These are phyloP conservation scores for Microglena sp. DNA, from an alignment of 139 green algal genomes.

Conservation along the genomic window DNA sequence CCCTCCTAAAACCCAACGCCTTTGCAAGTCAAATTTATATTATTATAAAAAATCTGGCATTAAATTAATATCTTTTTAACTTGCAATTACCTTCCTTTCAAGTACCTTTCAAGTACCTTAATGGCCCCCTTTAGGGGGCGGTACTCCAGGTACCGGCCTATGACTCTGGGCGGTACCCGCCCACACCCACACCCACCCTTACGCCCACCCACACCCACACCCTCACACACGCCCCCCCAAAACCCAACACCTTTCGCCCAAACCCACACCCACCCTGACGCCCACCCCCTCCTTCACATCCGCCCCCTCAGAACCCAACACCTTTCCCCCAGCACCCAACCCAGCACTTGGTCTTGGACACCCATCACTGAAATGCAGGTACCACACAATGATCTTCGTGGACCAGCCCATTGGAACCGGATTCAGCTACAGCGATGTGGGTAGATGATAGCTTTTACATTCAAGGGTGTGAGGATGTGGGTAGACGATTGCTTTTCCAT, in stretches of 20 bases:
- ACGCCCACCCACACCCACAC: slow-evolving; percentile 1
- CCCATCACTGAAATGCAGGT: not conserved
- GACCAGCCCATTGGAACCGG: slow-evolving; percentile 91
- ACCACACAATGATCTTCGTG: slow-evolving; percentile 66
- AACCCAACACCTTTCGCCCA: not conserved
- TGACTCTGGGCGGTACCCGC: no score
- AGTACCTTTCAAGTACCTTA: no score
- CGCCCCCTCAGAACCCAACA: not conserved
- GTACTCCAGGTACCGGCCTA: no score
- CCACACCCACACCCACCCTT: not conserved
- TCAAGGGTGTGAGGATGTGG: not conserved
- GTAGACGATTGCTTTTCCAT: not conserved
- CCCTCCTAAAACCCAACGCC: no score
- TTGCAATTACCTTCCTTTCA: no score
- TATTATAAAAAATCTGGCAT: no score
- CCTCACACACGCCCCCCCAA: not conserved
- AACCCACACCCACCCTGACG: not conserved
- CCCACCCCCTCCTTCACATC: slow-evolving; percentile 8
- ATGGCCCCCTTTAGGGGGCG: no score
- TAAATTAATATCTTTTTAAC: no score
- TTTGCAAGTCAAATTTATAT: no score
- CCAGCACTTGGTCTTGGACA: not conserved
- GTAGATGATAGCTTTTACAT: not conserved
- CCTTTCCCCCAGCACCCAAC: not conserved
- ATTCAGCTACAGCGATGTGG: slow-evolving; percentile 70